Percentiles rank a stretch among this genome's conserved stretches.
These are phyloP conservation scores for Discostella stelligeroides DNA, from an alignment of 108 stramenopile genomes.

Conservation along the genomic window DNA sequence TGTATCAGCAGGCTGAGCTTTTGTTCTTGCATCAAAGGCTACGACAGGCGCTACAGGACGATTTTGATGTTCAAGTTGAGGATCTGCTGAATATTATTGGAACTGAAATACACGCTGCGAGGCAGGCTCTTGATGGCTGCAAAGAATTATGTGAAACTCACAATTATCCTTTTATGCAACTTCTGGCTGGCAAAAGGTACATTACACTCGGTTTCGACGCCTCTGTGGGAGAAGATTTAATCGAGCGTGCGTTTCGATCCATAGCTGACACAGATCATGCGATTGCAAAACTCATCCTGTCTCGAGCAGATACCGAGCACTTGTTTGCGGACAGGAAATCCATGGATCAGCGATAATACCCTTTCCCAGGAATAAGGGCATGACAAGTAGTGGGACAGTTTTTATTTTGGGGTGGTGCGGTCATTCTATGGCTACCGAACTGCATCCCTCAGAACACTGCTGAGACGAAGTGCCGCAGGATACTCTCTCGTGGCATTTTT, in stretches of 20 bases:
- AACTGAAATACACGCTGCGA: conserved; percentile 6
- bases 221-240: conserved; percentile 12
- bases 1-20: conserved; percentile 34
- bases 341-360: too few species aligned
- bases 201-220: conserved; percentile 11
- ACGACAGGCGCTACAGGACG: background rate
- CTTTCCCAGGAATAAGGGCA: too few species aligned
- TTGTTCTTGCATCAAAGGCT: conserved; percentile 22
- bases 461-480: too few species aligned
- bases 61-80: conserved; percentile 15
- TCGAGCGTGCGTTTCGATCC: conserved; percentile 4
- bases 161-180: conserved; percentile 16
- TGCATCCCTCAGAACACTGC: too few species aligned
- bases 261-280: conserved; percentile 10
- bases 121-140: conserved; percentile 14
- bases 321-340: background rate
- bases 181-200: conserved; percentile 16
- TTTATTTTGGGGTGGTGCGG: too few species aligned
- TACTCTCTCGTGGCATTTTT: too few species aligned
- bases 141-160: conserved; percentile 20
- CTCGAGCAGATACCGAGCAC: conserved; percentile 8
- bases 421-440: too few species aligned
- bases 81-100: conserved; percentile 20
- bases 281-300: conserved; percentile 10
- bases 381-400: too few species aligned